Evolutionary conservation across 257 asterid genomes (phyloP), one percentile per base, ranked within the genome.

Genomic region (Primulina huaijiensis): DNA sequence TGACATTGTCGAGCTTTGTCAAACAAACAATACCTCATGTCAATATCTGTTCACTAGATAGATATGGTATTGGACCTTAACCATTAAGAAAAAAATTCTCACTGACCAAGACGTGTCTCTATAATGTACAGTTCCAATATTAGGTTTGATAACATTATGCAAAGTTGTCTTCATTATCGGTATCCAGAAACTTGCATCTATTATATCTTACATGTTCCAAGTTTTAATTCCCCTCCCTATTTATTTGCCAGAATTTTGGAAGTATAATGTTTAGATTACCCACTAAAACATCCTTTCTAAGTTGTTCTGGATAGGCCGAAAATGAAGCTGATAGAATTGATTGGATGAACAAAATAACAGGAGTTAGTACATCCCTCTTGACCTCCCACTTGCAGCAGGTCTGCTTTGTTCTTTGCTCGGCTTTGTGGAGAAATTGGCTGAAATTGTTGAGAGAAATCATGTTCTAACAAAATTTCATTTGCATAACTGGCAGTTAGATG

Each of bases 321-420:
- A 90, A 79, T 74, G 99, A 93, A 85, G 96, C 96, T 77, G 99
- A 93, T 72, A 88, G 97, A 78, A 74, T 76, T 76, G 97, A 90
- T 76, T 93, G 99, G 99, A 91, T 93, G 96, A 85, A 84, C 82
- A 93, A 93, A 81, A 90, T 90, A 76, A 85, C 92, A 0, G 95
- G 91, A 69, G 96, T 86, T 43, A 93, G 90, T 76, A 84, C 95
- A 0, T 89, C 96, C 79, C 97, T 93, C 69, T 78, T 93, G 85
- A 93, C 86, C 84, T 90, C 99, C 72, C 97, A 86, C 65, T 80
- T 93, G 74, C 91, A 87, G 77, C 92, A 89, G 96, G 99, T 93
- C 68, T 74, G 46, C 23, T 68, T 38, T 73, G n/a, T 53, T 72
- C 60, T 55, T 71, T 52, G 66, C 67, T 43, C 43, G 21, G 62